Evolutionary conservation across 2,329 filamentous ascomycete genomes (phyloP), one percentile per base, ranked within the genome.

Genomic region (Calonectria fujianensis): DNA sequence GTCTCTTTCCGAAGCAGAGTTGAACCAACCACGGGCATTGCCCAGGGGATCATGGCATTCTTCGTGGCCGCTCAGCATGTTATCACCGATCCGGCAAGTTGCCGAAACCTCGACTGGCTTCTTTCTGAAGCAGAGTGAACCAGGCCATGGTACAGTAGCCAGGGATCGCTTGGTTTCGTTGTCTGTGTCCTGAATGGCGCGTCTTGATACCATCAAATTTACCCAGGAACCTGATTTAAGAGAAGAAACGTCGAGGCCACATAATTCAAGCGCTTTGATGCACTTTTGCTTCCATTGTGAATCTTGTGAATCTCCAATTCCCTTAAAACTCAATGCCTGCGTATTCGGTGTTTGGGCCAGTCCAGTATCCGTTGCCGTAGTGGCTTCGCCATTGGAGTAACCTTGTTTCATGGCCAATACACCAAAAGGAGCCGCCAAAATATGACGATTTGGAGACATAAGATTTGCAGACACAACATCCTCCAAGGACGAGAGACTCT

Each of bases 371-470:
- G 84, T 85, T 45, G 86, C 85, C 8, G 83, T 77, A 3, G 27
- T 29, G 48, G 71, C 69, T 32, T 81, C 80, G 35, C 78, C 75
- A 27, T 76, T 77, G 10, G 54, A 10, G 52, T 74, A 54, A 16
- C 67, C 64, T 54, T 83, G 81, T 32, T 82, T 82, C 13, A 80
- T 82, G 35, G 83, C 80, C 68, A 85, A 75, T 61, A 86, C 80
- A 31, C 91, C 91, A 66, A 91, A 87, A 0, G 91, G 91, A 2
- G 91, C 91, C 9, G 89, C 88, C 27, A 92, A 82, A 27, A 92
- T 86, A 2, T 87, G 85, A 20, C 86, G 83, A 24, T 87, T 86
- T 0, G 87, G 80, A 10, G 85, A 83, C 7, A 86, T 84, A 6
- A 87, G 77, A 51, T 84, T 86, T 18, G 85, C 81, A 18, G 84